Evolutionary conservation across 2,329 filamentous ascomycete species (phyloP), one percentile per base, ranked within the genome.

Genomic region (Scedosporium minutisporum): DNA sequence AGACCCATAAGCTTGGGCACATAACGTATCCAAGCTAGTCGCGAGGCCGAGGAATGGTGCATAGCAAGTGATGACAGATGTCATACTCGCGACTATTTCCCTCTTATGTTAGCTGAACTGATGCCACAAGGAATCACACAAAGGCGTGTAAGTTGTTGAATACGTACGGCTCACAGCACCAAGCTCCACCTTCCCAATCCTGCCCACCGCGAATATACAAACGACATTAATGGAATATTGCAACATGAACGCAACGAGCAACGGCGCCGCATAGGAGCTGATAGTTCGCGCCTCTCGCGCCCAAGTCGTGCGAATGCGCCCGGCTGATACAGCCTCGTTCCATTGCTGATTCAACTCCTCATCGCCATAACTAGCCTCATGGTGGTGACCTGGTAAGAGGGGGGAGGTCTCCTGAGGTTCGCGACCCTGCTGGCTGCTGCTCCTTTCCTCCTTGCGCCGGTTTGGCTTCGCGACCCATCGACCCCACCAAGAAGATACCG

Each of bases 1-100:
- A 0, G 90, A 96, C 2, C 95, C 93, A 71, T 96, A 97, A 0
- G 95, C 93, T 74, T 97, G 93, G 0, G 93, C 86, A 73, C 93
- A 97, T 2, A 97, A 85, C 0, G 93, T 97, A 74, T 97, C 93
- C 44, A 97, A 80, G 66, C 88, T 91, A 4, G 93, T 97, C 1
- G 92, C 88, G 14, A 97, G 81, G n/a, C 92, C 89, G 70, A 92
- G 89, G 70, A 90, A 89, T 16, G 90, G 85, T 0, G 88, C 88
- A 69, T 89, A 87, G 63, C 88, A 90, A 14, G 84, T 89, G 67
- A 95, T 93, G 66, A 86, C 91, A 29, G 87, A 87, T 1, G 88
- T 90, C 90, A 93, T 93, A 69, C 87, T 87, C 65, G 77, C 76
- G 68, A 79, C 72, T 73, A 60, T 23, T 0, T 46, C n/a, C 7